Evolutionary conservation across 2,329 filamentous ascomycete species (phyloP).

Genomic region (Sarocladium kiliense): DNA sequence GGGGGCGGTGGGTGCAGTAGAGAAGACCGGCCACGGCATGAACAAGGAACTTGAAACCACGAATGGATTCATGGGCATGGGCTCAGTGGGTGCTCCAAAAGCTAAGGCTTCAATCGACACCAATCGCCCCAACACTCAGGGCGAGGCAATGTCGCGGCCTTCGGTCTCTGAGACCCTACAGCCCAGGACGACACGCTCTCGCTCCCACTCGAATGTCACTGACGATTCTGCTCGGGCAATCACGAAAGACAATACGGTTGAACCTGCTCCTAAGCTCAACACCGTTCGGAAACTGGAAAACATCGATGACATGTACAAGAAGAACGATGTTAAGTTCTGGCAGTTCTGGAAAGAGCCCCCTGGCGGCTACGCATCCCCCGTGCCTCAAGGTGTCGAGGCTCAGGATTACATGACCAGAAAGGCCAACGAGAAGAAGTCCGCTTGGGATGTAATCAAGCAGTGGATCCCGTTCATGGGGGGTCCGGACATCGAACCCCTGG

Average conservation of each 20-base stretch:
- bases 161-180: conserved; percentile 24
- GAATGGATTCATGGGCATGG: conserved; percentile 44
- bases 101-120: conserved; percentile 17
- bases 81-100: conserved; percentile 13
- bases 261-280: conserved; percentile 27
- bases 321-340: conserved; percentile 47
- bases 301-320: conserved; percentile 42
- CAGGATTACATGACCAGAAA: conserved; percentile 26
- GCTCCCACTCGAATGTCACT: conserved; percentile 31
- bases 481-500: conserved; percentile 33
- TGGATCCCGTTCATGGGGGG: conserved; percentile 44
- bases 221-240: conserved; percentile 21
- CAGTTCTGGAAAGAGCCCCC: conserved; percentile 61
- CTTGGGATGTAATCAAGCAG: conserved; percentile 45
- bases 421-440: conserved; percentile 38
- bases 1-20: conserved; percentile 34
- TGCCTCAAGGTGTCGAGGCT: conserved; percentile 51
- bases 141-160: conserved; percentile 18
- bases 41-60: conserved; percentile 49
- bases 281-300: conserved; percentile 47
- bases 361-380: conserved; percentile 55
- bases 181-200: conserved; percentile 28
- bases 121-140: conserved; percentile 19
- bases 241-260: conserved; percentile 8
- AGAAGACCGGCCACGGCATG: conserved; percentile 43